Percentiles rank a stretch among this genome's conserved stretches.
These are phyloP conservation scores for Gaertneriomyces sp. DNA, from an alignment of 192 early-diverging fungal species.

Conservation along the genomic window DNA sequence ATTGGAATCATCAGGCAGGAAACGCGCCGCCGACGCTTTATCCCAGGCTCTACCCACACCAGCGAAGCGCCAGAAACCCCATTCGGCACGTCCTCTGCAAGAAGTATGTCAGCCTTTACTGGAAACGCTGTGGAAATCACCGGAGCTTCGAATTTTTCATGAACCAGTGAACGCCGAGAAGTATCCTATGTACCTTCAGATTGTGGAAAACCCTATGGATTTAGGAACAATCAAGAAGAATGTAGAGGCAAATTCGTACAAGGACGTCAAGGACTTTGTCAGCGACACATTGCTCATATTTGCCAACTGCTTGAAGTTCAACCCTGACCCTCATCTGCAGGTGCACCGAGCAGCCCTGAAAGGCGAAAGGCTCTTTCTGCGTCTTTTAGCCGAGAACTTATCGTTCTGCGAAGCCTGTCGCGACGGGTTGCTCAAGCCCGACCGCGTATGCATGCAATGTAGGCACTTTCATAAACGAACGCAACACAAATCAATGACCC, in stretches of 20 bases:
- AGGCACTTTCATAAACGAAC: neutral
- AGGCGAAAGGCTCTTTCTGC: slow-evolving; percentile 5
- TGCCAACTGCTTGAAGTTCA: slow-evolving; percentile 16
- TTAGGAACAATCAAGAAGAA: slow-evolving; percentile 11
- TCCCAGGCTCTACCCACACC: no score
- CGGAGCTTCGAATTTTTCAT: slow-evolving; percentile 1
- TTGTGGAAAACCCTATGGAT: slow-evolving; percentile 23
- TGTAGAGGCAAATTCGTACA: neutral
- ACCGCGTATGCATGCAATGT: slow-evolving; percentile 1
- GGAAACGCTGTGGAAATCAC: no score
- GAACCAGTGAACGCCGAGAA: neutral
- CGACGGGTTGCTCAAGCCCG: neutral
- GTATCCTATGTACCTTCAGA: slow-evolving; percentile 14
- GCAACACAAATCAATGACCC: slow-evolving; percentile 1
- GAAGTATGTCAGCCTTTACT: no score
- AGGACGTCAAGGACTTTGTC: slow-evolving; percentile 9
- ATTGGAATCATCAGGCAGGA: no score
- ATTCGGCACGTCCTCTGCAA: no score
- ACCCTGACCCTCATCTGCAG: neutral
- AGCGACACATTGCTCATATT: slow-evolving; percentile 11
- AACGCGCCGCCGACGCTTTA: no score
- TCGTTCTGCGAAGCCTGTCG: slow-evolving; percentile 10
- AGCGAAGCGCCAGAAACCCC: no score
- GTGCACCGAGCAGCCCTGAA: neutral
- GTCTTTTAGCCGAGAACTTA: neutral